Evolutionary conservation across 768 basidiomycete genomes (phyloP).

Genomic region (Trametes maxima): DNA sequence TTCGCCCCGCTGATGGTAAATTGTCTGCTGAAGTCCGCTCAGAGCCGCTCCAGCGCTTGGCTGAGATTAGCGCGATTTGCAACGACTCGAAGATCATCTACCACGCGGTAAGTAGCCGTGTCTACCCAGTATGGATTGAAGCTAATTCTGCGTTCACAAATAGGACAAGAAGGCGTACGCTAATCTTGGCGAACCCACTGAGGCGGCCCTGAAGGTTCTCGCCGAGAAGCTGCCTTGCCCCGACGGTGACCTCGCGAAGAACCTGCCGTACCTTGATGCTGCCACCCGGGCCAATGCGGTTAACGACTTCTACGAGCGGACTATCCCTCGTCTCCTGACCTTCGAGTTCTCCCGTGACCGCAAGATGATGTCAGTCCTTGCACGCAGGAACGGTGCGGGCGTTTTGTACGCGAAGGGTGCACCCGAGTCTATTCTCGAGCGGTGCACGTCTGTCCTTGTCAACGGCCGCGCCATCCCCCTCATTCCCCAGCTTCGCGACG

Average conservation of each 20-base stretch:
- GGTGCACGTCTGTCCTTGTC: slow-evolving; percentile 75
- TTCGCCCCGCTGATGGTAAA: slow-evolving; percentile 70
- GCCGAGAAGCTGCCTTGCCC: slow-evolving; percentile 90
- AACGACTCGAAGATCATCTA: slow-evolving; percentile 94
- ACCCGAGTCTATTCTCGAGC: slow-evolving; percentile 91
- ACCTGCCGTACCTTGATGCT: slow-evolving; percentile 58
- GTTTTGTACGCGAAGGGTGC: slow-evolving; percentile 94
- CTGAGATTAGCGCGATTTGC: slow-evolving; percentile 91
- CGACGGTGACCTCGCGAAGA: slow-evolving; percentile 57
- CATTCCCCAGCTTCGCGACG: slow-evolving; percentile 57
- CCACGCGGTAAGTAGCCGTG: slow-evolving; percentile 54
- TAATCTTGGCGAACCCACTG: slow-evolving; percentile 95
- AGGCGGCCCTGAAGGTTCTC: slow-evolving; percentile 93
- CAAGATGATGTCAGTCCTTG: slow-evolving; percentile 99
- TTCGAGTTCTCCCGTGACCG: slow-evolving; percentile 98
- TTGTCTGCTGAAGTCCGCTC: slow-evolving; percentile 57
- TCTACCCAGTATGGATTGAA: not conserved
- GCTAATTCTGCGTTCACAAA: not conserved
- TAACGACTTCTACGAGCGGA: slow-evolving; percentile 79
- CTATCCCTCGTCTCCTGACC: slow-evolving; percentile 80
- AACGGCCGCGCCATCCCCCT: slow-evolving; percentile 67
- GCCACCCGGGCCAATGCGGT: slow-evolving; percentile 76
- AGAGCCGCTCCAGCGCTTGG: slow-evolving; percentile 78
- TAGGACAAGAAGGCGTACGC: slow-evolving; percentile 80
- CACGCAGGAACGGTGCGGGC: slow-evolving; percentile 65